phyloP scores from a whole-genome alignment of 208 protist genomes.

The Wallacemonas sp. region DNA sequence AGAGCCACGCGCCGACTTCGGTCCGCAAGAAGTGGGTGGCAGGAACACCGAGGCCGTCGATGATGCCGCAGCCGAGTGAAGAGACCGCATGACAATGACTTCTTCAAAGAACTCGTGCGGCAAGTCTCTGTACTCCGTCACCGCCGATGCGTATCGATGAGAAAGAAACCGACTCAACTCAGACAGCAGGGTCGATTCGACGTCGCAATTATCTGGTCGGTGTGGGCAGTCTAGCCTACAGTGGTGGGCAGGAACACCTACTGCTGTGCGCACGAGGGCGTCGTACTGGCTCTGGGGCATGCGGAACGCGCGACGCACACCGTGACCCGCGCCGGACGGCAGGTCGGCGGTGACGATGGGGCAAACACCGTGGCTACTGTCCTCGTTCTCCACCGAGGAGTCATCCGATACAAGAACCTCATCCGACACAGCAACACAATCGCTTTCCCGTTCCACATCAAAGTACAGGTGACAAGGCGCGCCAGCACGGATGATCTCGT shows the following conservation, averaged over 20 bases:
- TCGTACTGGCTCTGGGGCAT: neutral
- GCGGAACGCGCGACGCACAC: neutral
- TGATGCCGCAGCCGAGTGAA: neutral
- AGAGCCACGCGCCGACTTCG: neutral
- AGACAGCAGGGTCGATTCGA: conserved; percentile 30
- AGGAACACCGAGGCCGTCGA: no score
- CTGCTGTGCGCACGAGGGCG: neutral
- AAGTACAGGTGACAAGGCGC: conserved; percentile 77
- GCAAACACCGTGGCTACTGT: neutral
- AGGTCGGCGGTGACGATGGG: neutral
- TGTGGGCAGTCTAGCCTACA: conserved; percentile 54
- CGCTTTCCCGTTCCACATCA: conserved; percentile 75
- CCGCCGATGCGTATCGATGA: conserved; percentile 17
- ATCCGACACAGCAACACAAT: conserved; percentile 25
- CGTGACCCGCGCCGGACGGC: neutral
- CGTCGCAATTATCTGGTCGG: conserved; percentile 36
- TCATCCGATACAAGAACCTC: neutral
- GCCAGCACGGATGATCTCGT: conserved; percentile 81
- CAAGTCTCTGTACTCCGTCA: neutral
- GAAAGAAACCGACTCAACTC: conserved; percentile 47
- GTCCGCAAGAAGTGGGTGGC: no score
- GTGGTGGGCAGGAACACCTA: conserved; percentile 12
- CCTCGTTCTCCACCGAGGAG: neutral
- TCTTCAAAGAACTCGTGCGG: conserved; percentile 13
- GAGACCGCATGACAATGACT: conserved; percentile 54